phyloP scores from a whole-genome alignment of 257 asterid species.

The Primulina eburnea region DNA sequence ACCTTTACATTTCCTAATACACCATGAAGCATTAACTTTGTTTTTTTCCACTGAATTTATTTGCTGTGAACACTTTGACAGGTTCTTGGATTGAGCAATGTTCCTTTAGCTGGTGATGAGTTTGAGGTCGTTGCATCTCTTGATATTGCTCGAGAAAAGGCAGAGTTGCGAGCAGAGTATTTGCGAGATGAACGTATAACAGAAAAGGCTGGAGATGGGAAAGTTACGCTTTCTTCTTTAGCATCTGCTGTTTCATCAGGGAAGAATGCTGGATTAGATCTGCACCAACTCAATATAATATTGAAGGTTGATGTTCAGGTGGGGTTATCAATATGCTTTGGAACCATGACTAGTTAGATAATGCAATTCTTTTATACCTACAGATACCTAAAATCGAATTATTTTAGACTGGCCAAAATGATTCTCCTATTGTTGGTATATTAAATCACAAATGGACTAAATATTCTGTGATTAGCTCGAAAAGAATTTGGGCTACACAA shows the following conservation, averaged over 20 bases:
- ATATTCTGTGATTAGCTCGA: neutral
- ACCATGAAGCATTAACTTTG: neutral
- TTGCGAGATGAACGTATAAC: slow-evolving; percentile 77
- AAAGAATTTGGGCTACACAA: neutral
- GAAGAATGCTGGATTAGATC: slow-evolving; percentile 72
- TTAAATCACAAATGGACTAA: neutral
- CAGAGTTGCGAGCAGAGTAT: slow-evolving; percentile 59
- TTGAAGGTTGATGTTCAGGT: slow-evolving; percentile 98
- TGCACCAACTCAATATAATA: slow-evolving; percentile 88
- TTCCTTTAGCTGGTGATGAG: slow-evolving; percentile 96
- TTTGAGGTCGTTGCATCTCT: slow-evolving; percentile 87
- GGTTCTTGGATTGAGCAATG: slow-evolving; percentile 90
- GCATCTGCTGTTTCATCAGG: slow-evolving; percentile 93
- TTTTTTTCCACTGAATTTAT: slow-evolving; percentile 17
- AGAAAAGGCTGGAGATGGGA: slow-evolving; percentile 96
- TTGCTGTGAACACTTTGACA: slow-evolving; percentile 34
- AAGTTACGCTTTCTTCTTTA: slow-evolving; percentile 81
- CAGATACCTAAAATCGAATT: neutral
- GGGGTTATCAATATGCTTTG: slow-evolving; percentile 22
- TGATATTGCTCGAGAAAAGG: slow-evolving; percentile 82
- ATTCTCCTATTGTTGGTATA: neutral
- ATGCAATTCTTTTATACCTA: too few species aligned
- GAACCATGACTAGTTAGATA: neutral
- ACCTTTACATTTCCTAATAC: neutral
- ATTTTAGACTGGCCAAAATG: neutral